Evolutionary conservation across 2,329 filamentous ascomycete genomes (phyloP).

Genomic region (Xylaria sp.): DNA sequence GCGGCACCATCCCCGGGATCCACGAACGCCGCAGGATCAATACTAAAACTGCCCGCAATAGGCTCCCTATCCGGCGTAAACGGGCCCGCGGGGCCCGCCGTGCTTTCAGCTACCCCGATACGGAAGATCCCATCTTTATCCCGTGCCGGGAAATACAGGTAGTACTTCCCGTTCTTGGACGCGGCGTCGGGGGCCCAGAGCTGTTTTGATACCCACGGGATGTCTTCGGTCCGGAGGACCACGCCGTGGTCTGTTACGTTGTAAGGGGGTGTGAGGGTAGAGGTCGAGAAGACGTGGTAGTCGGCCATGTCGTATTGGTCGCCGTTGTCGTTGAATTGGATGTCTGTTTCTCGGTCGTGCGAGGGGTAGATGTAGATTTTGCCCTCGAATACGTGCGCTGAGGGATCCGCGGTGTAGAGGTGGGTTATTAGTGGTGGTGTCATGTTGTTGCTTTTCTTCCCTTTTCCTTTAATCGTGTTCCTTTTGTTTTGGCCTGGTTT

Average conservation of each 20-base stretch:
- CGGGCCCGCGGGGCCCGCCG: constrained; percentile 73
- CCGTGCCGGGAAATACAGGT: constrained; percentile 80
- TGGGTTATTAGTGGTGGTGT: constrained; percentile 75
- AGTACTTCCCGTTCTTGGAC: constrained; percentile 72
- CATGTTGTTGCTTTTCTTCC: too few relatives aligned
- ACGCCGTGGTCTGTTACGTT: constrained; percentile 77
- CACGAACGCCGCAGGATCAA: constrained; percentile 81
- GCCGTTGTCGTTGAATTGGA: constrained; percentile 83
- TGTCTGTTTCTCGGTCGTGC: constrained; percentile 80
- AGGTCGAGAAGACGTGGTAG: constrained; percentile 79
- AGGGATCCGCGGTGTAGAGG: constrained; percentile 83
- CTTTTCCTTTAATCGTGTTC: too few relatives aligned
- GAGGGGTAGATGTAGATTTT: constrained; percentile 84
- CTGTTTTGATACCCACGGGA: constrained; percentile 83
- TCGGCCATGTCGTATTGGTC: constrained; percentile 88
- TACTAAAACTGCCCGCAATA: constrained; percentile 77
- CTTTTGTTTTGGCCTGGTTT: not conserved
- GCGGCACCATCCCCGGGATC: constrained; percentile 70
- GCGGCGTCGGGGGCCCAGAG: constrained; percentile 85
- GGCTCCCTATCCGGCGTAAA: constrained; percentile 73
- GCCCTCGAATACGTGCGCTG: constrained; percentile 81
- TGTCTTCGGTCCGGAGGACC: constrained; percentile 67
- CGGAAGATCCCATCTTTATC: constrained; percentile 77
- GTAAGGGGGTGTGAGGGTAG: constrained; percentile 63
- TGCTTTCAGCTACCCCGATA: constrained; percentile 75